Conservation (phyloP, 2,329 filamentous ascomycete genomes). For the Penicillium janthinellum region DNA sequence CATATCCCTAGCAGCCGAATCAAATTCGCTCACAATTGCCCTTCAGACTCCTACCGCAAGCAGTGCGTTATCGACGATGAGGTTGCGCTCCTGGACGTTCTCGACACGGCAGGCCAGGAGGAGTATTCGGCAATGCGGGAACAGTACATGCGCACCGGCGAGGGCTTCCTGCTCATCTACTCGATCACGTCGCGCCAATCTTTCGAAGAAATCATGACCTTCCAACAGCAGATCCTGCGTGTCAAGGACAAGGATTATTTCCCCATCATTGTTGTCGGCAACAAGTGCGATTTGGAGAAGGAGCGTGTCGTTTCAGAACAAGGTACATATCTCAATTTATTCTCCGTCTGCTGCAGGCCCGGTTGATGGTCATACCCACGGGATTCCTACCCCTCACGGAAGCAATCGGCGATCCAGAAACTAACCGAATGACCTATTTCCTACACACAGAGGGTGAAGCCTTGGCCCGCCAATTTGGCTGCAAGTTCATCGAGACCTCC, state of each 20-base stretch:
- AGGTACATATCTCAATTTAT: slow-evolving; percentile 61
- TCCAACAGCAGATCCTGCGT: slow-evolving; percentile 96
- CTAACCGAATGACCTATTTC: background rate
- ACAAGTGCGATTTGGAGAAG: slow-evolving; percentile 97
- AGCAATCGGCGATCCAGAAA: background rate
- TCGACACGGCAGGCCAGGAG: slow-evolving; percentile 97
- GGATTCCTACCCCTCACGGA: background rate
- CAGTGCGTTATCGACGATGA: slow-evolving; percentile 99
- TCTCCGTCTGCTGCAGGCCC: background rate
- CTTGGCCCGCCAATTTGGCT: slow-evolving; percentile 82
- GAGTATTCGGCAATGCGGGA: slow-evolving; percentile 99
- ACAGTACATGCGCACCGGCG: slow-evolving; percentile 99
- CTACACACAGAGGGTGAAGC: slow-evolving; percentile 75
- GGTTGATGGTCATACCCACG: background rate
- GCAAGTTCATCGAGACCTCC: slow-evolving; percentile 99
- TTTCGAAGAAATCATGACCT: slow-evolving; percentile 97
- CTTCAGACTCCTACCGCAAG: slow-evolving; percentile 95
- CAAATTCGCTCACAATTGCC: slow-evolving; percentile 20
- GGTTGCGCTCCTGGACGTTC: slow-evolving; percentile 93
- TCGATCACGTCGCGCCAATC: slow-evolving; percentile 97
- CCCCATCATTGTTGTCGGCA: slow-evolving; percentile 97
- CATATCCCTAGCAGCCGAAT: background rate
- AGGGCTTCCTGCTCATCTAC: slow-evolving; percentile 97
- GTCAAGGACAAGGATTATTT: slow-evolving; percentile 99
- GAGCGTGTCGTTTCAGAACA: slow-evolving; percentile 90